phyloP scores from a whole-genome alignment of 306 rosid genomes.

The Quercus ilex region DNA sequence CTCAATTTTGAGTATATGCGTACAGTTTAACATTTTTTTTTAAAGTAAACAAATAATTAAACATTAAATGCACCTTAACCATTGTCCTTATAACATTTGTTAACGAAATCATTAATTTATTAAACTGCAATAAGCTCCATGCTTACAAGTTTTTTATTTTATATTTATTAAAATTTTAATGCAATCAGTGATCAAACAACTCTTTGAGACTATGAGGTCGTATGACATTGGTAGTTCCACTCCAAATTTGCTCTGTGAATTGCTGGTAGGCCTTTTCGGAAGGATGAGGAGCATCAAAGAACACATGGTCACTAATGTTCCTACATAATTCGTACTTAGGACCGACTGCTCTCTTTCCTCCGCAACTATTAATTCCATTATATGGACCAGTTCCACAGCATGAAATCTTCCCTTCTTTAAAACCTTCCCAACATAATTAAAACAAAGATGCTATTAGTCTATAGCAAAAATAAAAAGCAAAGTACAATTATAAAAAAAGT shows the following conservation, averaged over 20 bases:
- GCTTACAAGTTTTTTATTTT: too few species aligned
- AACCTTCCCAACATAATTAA: constrained; percentile 7
- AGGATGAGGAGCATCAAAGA: constrained; percentile 46
- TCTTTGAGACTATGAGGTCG: constrained; percentile 32
- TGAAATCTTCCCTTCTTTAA: constrained; percentile 39
- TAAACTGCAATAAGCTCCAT: too few species aligned
- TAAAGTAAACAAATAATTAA: too few species aligned
- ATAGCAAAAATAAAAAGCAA: too few species aligned
- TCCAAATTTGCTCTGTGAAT: constrained; percentile 34
- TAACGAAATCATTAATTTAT: too few species aligned
- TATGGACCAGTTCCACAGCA: constrained; percentile 50
- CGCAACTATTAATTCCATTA: constrained; percentile 45
- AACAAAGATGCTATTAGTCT: too few species aligned
- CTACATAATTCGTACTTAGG: constrained; percentile 30
- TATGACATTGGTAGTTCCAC: constrained; percentile 19
- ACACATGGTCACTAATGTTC: constrained; percentile 25
- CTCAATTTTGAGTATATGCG: too few species aligned
- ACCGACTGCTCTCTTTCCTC: constrained; percentile 28
- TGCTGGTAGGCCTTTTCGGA: constrained; percentile 29
- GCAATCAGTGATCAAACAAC: constrained; percentile 19
- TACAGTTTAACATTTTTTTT: too few species aligned
- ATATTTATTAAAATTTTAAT: too few species aligned
- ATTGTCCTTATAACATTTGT: too few species aligned
- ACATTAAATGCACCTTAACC: too few species aligned
- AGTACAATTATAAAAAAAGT: too few species aligned